Evolutionary conservation across 2,329 filamentous ascomycete genomes (phyloP), one percentile per base, ranked within the genome.

Genomic region (Pseudopyricularia cyperi): DNA sequence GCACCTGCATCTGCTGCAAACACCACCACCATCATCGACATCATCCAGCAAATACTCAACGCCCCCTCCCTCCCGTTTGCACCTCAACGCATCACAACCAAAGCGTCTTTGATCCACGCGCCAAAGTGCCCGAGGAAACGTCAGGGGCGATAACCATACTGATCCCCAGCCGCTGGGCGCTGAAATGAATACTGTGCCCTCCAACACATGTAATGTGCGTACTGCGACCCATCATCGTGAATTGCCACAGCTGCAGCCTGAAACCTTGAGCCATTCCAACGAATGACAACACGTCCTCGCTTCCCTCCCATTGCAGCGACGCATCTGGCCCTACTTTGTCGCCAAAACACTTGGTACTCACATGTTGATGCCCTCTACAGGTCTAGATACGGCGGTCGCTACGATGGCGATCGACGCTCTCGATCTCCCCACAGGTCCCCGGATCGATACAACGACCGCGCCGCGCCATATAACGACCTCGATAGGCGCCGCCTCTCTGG

Each of bases 401-500:
- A 82, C 67, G 80, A 83, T 62, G 72, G 75, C 63, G 76, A 80
- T 62, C 77, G 74, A 63, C 79, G 74, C 67, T 84, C 80, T 57
- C 76, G 80, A 63, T 85, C 76, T 59, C 74, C 78, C 55, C 74
- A 83, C 62, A 76, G 85, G 58, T 88, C 83, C 26, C 82, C 83
- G 49, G 80, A 81, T 58, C 77, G 82, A 54, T 88, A 75, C 54
- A 65, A 63, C 55, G 74, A 80, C 55, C 70, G 77, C 53, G 67
- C 65, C 22, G 71, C 74, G 8, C 72, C 76, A 56, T 80, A 79
- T 57, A 69, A 71, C 59, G 77, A 88, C 60, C 74, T 75, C 57
- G 86, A 90, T 63, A 77, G 85, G 55, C 79, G 87, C 52, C 79
- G 83, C 50, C 82, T 82, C n/a, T 79, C 75, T 2, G 72, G 73